A percentile compares a stretch with the other conserved stretches of the same genome.
Conservation (phyloP, 768 basidiomycete species). For the Boletus coccyginus region DNA sequence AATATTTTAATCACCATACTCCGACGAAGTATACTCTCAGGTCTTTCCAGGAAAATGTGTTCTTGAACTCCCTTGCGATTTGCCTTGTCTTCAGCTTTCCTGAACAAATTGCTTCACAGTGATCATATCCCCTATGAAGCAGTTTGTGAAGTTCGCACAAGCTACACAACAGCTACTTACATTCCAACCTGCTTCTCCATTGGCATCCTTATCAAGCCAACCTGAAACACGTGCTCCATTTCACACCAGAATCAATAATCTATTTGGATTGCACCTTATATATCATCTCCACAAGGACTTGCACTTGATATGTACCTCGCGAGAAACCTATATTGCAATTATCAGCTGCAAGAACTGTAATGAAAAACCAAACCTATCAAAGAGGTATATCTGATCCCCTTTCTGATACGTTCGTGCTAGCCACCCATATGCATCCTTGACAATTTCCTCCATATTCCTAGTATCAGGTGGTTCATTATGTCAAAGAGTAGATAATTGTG, state of each 20-base stretch:
- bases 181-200: conserved; percentile 21
- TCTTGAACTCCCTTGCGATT: conserved; percentile 35
- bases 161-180: conserved; percentile 7
- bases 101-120: conserved; percentile 8
- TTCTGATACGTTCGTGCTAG: conserved; percentile 28
- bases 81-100: conserved; percentile 13
- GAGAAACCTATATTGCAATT: conserved; percentile 34
- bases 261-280: conserved; percentile 24
- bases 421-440: conserved; percentile 35
- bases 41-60: conserved; percentile 31
- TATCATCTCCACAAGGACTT: conserved; percentile 42
- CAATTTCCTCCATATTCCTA: conserved; percentile 37
- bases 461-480: no score
- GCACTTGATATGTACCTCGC: conserved; percentile 41
- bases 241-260: no score
- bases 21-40: conserved; percentile 1
- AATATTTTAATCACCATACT: not conserved
- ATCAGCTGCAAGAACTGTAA: not conserved
- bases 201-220: conserved; percentile 10
- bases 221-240: not conserved
- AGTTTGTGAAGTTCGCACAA: not conserved
- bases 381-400: conserved; percentile 36
- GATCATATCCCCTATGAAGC: conserved; percentile 8
- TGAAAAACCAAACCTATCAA: conserved; percentile 20
- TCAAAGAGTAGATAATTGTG: not conserved